These are phyloP conservation scores for Fusarium sp. DNA, from an alignment of 2,329 filamentous ascomycete species.

Conservation along the genomic window DNA sequence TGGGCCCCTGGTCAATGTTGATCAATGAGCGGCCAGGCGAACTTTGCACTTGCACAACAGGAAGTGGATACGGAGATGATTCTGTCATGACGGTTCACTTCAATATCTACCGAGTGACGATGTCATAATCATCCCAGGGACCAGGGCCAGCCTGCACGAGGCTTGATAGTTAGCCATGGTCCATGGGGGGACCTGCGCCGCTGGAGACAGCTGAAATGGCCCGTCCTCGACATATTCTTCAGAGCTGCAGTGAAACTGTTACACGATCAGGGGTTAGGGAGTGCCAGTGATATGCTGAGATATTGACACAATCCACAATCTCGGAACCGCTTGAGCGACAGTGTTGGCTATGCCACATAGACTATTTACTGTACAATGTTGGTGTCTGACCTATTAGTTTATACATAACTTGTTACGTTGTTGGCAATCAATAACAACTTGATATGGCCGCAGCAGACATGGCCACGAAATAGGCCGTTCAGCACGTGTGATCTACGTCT, in stretches of 20 bases:
- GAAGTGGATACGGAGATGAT: constrained; percentile 20
- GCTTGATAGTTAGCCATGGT: no score
- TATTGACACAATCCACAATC: constrained; percentile 31
- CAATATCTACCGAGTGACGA: constrained; percentile 11
- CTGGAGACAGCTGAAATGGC: constrained; percentile 7
- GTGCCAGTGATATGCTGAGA: constrained; percentile 8
- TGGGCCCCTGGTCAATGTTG: neutral
- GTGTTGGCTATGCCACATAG: neutral
- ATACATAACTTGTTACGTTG: no score
- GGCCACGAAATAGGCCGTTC: constrained; percentile 36
- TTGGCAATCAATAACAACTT: neutral
- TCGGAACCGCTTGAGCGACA: constrained; percentile 29
- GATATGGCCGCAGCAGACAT: constrained; percentile 8
- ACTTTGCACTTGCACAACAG: constrained; percentile 29
- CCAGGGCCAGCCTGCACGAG: no score
- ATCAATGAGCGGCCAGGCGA: constrained; percentile 5
- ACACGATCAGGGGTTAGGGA: constrained; percentile 32
- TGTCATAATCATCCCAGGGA: constrained; percentile 3
- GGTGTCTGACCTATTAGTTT: neutral
- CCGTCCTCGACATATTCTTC: neutral
- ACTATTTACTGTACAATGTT: neutral
- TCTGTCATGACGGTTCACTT: constrained; percentile 7
- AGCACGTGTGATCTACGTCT: constrained; percentile 44
- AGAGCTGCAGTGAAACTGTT: constrained; percentile 32
- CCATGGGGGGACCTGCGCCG: no score